A percentile compares a stretch with the other conserved stretches of the same genome.
Conservation (phyloP, 495 filamentous ascomycete genomes). For the Talaromyces thailandensis region DNA sequence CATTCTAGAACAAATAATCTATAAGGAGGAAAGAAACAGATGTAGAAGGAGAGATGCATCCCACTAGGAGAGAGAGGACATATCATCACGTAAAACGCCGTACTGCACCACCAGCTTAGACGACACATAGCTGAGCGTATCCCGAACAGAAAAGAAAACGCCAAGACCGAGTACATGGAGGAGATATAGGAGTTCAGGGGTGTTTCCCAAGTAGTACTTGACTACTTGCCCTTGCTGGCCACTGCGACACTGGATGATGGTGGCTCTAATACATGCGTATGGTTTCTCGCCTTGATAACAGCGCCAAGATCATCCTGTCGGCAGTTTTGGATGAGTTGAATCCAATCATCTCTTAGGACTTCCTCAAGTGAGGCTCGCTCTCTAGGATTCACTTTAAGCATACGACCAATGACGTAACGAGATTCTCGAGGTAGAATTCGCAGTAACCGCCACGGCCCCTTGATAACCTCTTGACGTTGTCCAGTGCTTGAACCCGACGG, state of each 20-base stretch:
- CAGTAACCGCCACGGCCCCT: conserved; percentile 90
- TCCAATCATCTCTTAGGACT: conserved; percentile 85
- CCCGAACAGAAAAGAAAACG: neutral
- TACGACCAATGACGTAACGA: conserved; percentile 78
- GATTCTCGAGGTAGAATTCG: conserved; percentile 85
- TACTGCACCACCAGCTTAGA: neutral
- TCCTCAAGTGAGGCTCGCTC: conserved; percentile 77
- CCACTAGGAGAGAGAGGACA: neutral
- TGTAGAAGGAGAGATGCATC: neutral
- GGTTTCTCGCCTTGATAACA: conserved; percentile 43
- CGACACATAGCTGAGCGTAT: neutral
- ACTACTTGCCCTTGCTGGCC: conserved; percentile 32
- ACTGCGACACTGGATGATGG: conserved; percentile 35
- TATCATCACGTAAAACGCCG: neutral
- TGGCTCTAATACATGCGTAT: conserved; percentile 56
- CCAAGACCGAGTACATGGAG: neutral
- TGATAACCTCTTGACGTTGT: conserved; percentile 66
- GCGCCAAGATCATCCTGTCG: conserved; percentile 50
- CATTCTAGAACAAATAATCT: conserved; percentile 1
- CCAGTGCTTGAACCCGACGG: conserved; percentile 19
- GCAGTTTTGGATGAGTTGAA: conserved; percentile 58
- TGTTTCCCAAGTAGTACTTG: neutral
- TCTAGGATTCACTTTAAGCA: conserved; percentile 85
- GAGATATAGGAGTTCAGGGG: neutral
- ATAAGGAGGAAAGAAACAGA: neutral